Evolutionary conservation across 768 basidiomycete species (phyloP).

Genomic region (Nevesoporus exiguus): DNA sequence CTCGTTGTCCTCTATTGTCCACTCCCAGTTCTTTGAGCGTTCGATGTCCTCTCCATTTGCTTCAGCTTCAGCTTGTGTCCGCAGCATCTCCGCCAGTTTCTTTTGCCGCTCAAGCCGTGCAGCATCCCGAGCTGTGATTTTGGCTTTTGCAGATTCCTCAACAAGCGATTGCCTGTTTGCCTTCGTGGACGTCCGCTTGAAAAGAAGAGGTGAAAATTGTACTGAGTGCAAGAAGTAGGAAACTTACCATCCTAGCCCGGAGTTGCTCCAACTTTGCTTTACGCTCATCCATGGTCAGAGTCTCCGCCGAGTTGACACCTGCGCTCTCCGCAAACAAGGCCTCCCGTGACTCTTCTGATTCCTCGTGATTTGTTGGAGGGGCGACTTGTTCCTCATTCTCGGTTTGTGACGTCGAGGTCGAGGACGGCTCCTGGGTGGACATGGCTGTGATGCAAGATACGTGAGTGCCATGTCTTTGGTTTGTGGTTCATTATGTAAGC

Average conservation of each 20-base stretch:
- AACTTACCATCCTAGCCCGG: constrained; percentile 68
- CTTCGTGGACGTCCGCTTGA: constrained; percentile 69
- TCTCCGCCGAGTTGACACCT: constrained; percentile 13
- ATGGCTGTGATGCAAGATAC: constrained; percentile 6
- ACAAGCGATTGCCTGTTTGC: constrained; percentile 86
- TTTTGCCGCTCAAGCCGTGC: constrained; percentile 86
- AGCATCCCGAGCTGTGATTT: constrained; percentile 73
- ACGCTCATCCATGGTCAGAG: constrained; percentile 63
- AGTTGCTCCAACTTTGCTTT: constrained; percentile 75
- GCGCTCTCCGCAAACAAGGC: constrained; percentile 11
- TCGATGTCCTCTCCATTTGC: constrained; percentile 92
- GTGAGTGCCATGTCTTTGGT: background rate
- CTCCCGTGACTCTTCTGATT: constrained; percentile 29
- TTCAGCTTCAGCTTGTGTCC: constrained; percentile 83
- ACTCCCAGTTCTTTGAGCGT: constrained; percentile 95
- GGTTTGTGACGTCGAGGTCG: constrained; percentile 1
- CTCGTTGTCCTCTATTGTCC: constrained; percentile 30
- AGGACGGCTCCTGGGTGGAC: constrained; percentile 9
- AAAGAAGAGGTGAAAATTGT: background rate
- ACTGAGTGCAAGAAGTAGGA: background rate
- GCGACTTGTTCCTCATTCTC: background rate
- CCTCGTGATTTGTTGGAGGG: constrained; percentile 18
- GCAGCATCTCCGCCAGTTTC: constrained; percentile 82
- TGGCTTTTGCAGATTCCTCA: constrained; percentile 77
- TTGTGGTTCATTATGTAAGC: constrained; percentile 12